Conservation (phyloP, 352 stramenopile species). For the Globisporangium uncinulatum region DNA sequence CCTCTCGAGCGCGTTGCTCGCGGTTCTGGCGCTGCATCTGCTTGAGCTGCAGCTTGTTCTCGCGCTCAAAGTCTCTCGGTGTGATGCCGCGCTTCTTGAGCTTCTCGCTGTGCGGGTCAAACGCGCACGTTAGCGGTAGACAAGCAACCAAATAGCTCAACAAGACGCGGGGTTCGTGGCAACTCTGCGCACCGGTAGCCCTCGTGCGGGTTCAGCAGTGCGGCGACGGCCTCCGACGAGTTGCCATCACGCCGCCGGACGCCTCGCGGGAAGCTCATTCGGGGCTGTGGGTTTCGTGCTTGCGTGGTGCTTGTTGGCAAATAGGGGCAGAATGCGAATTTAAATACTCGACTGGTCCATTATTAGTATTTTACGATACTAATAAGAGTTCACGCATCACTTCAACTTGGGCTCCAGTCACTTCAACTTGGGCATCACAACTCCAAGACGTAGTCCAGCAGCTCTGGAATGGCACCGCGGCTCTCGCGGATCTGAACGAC, state of each 20-base stretch:
- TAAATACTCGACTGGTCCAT: too few relatives aligned
- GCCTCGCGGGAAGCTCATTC: slow-evolving; percentile 14
- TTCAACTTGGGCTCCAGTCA: too few relatives aligned
- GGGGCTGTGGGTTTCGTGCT: neutral
- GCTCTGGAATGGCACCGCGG: neutral
- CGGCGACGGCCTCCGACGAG: slow-evolving; percentile 58
- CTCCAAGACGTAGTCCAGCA: neutral
- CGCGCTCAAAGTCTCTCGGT: slow-evolving; percentile 55
- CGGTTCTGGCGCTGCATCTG: slow-evolving; percentile 54
- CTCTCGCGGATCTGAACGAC: neutral
- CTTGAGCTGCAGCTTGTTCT: slow-evolving; percentile 62
- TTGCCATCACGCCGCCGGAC: slow-evolving; percentile 62
- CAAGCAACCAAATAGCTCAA: neutral
- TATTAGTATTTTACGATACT: too few relatives aligned
- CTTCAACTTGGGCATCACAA: neutral
- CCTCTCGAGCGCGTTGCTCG: slow-evolving; percentile 38
- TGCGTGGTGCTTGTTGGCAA: too few relatives aligned
- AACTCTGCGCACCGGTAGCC: slow-evolving; percentile 32
- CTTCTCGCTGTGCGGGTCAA: slow-evolving; percentile 37
- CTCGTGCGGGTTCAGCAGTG: slow-evolving; percentile 56
- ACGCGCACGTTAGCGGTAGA: neutral
- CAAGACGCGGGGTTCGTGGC: neutral
- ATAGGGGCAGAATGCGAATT: neutral
- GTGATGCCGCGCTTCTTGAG: slow-evolving; percentile 42
- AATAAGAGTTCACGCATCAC: too few relatives aligned